Base-by-base conservation (phyloP, 805 yeast species). In the Barnettozyma siamensis region DNA sequence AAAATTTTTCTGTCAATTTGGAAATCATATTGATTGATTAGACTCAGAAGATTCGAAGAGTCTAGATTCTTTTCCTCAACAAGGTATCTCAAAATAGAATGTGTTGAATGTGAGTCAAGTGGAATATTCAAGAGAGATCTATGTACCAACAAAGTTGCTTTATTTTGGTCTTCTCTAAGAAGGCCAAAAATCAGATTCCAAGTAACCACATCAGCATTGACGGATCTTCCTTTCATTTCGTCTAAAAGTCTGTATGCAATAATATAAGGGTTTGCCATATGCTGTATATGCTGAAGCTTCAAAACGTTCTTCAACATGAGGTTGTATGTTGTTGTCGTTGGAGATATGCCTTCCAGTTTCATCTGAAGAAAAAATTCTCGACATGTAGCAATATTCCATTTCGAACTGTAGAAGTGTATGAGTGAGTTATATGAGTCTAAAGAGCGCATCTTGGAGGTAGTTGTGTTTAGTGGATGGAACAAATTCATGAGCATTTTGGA, bases 291-390 rank as follows among this genome's bases (percentile, higher is more conserved):
- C 15, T 60, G 57, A 24, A 57, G 53, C 7, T 52, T 53, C 4
- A 59, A 26, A 8, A 68, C 35, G 17, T 57, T 59, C 12, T 55
- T 48, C 9, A 71, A 35, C 54, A 71, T 48, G 12, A 64, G 45
- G 47, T 70, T 70, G 40, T 62, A 67, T 1, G 73, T 69, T 3
- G 53, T 57, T 4, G 67, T 57, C 43, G 65, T 63, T 15, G 70
- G 70, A 8, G 33, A 27, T 12, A 60, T 38, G 2, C 55, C 50
- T 42, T 61, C 66, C 3, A 56, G 38, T 31, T 55, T 59, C 72
- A 73, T 67, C 46, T 70, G 71, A 1, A 59, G 56, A 30, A 70
- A 55, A 3, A 67, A 49, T 37, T 65, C 68, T 33, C 67, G 57
- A 45, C 72, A 63, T 3, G 68, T 58, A 0, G 67, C 66, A 34